Evolutionary conservation across 208 protist genomes (phyloP), one percentile per base, ranked within the genome.

Genomic region (Leishmania braziliensis): DNA sequence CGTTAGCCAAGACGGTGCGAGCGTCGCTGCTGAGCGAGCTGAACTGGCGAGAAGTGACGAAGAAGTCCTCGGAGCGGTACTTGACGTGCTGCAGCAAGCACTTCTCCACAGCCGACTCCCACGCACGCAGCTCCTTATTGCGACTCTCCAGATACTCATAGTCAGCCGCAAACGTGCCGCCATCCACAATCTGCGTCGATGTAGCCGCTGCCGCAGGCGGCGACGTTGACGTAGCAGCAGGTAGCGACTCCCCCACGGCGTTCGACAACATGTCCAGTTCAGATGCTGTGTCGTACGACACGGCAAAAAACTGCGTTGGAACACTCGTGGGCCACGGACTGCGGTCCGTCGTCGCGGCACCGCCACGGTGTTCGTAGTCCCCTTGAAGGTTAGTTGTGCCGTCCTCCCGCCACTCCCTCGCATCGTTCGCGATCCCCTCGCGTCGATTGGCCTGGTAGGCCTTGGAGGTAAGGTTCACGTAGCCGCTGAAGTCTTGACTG

Each of bases 21-120:
- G 91, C 93, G 72, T 96, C 93, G 12, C 73, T 78, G 77, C 88
- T 88, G 43, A 97, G 80, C 14, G 83, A 68, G 36, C 79, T 82
- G 86, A 97, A 97, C 43, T 88, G 81, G 53, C 84, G 80, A 68
- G 95, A 96, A 36, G 88, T 87, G 33, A 46, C 71, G 81, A 97
- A 97, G 85, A 98, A 97, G 80, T 95, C 87, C 74, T 95, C 92
- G 20, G 94, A 96, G 46, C 89, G 89, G 80, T 87, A 90, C 84
- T 94, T 92, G 20, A 98, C 96, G 82, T 97, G 96, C 71, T 89
- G 78, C 62, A 97, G 79, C 73, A 98, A 78, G 63, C 91, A 97
- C 39, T 77, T 62, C 78, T 98, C 93, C 29, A 98, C 96, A 5
- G 69, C 88, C 26, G 75, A 74, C 77, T 97, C 89, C 88, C 88